A percentile compares a stretch with the other conserved stretches of the same genome.
These are phyloP conservation scores for Calendula officinalis DNA, from an alignment of 129 eudicot genomes.

Conservation along the genomic window DNA sequence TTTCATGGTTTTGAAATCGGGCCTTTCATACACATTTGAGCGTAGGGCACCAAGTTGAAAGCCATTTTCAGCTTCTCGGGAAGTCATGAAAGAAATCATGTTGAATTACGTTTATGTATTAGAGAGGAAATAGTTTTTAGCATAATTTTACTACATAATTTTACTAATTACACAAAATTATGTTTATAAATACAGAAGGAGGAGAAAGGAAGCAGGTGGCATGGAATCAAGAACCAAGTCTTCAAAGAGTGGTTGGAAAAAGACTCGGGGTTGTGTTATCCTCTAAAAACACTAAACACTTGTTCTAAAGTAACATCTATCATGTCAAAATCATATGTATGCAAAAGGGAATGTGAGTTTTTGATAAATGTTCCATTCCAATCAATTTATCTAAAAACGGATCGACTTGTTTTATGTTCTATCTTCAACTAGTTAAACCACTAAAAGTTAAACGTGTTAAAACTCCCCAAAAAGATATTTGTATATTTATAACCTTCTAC, in stretches of 20 bases:
- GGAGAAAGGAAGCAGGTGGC: constrained; percentile 1
- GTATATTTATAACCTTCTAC: too few relatives aligned
- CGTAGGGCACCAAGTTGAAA: background rate
- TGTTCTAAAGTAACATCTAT: background rate
- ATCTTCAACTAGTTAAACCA: too few relatives aligned
- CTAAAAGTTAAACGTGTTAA: too few relatives aligned
- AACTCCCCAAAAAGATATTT: too few relatives aligned
- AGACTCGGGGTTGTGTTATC: constrained; percentile 20
- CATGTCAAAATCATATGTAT: background rate
- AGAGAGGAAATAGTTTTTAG: background rate
- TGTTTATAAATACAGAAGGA: constrained; percentile 20
- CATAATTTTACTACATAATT: background rate
- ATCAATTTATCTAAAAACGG: too few relatives aligned
- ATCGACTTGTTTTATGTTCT: too few relatives aligned
- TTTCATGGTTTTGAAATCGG: background rate
- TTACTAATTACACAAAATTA: constrained; percentile 10
- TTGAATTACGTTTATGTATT: background rate
- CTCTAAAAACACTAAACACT: background rate
- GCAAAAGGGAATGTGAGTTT: too few relatives aligned
- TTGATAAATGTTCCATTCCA: too few relatives aligned
- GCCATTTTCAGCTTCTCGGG: background rate
- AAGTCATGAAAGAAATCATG: background rate
- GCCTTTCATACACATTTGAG: too few relatives aligned
- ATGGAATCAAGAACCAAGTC: constrained; percentile 23
- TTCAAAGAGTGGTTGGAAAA: constrained; percentile 16